A percentile compares a stretch with the other conserved stretches of the same genome.
phyloP scores from a whole-genome alignment of 192 early-diverging fungal species.

The Chytriomyces sp. region DNA sequence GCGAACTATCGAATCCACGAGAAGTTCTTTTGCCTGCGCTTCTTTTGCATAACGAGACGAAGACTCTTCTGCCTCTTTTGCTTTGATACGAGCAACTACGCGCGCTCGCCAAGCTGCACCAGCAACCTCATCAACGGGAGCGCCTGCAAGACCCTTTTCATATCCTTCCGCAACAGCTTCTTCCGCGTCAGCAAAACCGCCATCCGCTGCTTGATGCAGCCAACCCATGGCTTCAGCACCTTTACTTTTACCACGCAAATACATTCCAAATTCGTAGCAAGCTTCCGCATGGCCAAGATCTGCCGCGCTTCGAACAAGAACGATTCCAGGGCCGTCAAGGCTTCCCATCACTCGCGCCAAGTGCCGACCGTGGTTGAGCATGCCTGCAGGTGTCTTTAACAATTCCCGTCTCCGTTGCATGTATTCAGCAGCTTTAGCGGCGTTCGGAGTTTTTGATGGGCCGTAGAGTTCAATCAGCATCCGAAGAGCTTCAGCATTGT shows the following conservation, averaged over 20 bases:
- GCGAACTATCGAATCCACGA: constrained; percentile 10
- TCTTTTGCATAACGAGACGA: neutral
- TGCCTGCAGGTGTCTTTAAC: constrained; percentile 23
- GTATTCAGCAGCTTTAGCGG: constrained; percentile 33
- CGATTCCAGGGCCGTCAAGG: constrained; percentile 30
- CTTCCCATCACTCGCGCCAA: constrained; percentile 7
- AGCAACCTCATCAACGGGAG: constrained; percentile 20
- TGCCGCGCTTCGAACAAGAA: constrained; percentile 30
- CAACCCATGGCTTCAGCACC: constrained; percentile 37
- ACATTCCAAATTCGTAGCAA: constrained; percentile 39
- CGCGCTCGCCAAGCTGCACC: constrained; percentile 37
- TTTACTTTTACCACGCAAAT: constrained; percentile 29
- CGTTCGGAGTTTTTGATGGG: constrained; percentile 20
- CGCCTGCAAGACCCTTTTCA: constrained; percentile 32
- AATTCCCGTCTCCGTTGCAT: constrained; percentile 6
- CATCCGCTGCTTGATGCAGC: constrained; percentile 35
- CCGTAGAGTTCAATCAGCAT: constrained; percentile 24
- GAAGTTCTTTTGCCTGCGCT: constrained; percentile 4
- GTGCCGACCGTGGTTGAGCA: constrained; percentile 33
- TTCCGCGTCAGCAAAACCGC: constrained; percentile 22
- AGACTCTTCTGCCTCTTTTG: neutral
- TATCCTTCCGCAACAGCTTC: constrained; percentile 40
- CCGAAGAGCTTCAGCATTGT: constrained; percentile 34
- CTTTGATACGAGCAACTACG: constrained; percentile 20
- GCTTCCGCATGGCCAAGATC: constrained; percentile 31